Conservation (phyloP, 75 land plant species). For the Picea glauca region DNA sequence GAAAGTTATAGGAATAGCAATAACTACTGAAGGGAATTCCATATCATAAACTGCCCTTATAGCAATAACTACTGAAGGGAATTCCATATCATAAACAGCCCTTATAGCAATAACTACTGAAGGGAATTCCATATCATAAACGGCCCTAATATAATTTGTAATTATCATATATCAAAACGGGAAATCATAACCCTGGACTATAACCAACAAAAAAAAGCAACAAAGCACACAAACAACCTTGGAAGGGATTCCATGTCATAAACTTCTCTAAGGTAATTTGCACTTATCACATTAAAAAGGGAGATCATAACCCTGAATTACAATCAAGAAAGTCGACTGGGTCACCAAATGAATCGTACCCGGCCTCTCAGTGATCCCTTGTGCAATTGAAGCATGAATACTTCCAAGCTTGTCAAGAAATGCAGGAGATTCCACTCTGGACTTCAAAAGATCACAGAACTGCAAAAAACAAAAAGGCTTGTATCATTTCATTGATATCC, state of each 20-base stretch:
- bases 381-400: conserved; percentile 38
- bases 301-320: background rate
- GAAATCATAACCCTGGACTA: no score
- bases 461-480: conserved; percentile 6
- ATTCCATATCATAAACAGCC: no score
- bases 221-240: background rate
- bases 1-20: background rate
- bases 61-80: background rate
- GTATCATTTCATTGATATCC: no score
- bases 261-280: background rate
- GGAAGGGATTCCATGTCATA: conserved; percentile 14
- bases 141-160: no score
- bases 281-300: background rate
- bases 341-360: conserved; percentile 21
- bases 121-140: no score
- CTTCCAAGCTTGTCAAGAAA: conserved; percentile 71
- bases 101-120: no score
- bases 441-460: conserved; percentile 63
- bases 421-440: conserved; percentile 60
- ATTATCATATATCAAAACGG: no score
- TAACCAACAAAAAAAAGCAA: background rate
- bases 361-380: conserved; percentile 15
- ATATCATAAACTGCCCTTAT: no score
- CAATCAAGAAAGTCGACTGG: background rate
- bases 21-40: background rate